Base-by-base conservation (phyloP, 2,329 filamentous ascomycete genomes). In the Sarocladiaceae sp. region DNA sequence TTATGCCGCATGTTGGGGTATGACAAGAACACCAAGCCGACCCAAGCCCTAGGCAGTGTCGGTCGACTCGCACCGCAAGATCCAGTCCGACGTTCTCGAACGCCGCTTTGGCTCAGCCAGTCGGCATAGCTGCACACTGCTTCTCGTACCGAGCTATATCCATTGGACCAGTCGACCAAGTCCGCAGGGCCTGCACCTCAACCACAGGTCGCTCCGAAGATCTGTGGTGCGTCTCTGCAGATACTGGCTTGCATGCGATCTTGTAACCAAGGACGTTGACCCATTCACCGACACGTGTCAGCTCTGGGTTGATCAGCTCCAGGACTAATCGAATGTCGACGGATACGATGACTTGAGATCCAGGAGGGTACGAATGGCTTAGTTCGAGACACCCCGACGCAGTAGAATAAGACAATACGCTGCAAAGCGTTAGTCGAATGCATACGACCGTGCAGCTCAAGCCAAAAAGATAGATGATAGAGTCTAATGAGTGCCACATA, bases 251-350 rank as follows among this genome's bases (percentile, higher is more conserved):
- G 23, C 23, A 9, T 19, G 42, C 20, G 9, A 69, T 73, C 44
- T 90, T 70, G 60, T 94, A 94, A 5, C 90, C 91, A 51, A 96
- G 78, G 3, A 96, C 74, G 59, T 96, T 95, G 41, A 96, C 64
- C 89, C 90, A 96, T 48, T 83, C 75, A n/a, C 91, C 91, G 20
- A 85, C 67, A 42, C 80, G 73, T 43, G 85, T 74, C 42, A 85
- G 72, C 45, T 82, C 74, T 18, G 73, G 64, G 16, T 76, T 78
- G 47, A 93, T 65, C 9, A 67, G 73, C 54, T 82, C 74, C 4
- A 95, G 72, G 3, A 94, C 63, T 51, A 90, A 76, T 43, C 78
- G 74, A 47, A 94, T 73, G 55, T 93, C 79, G 27, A 95, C 85
- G 29, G 69, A 58, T 2, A 79, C 83, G 40, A 63, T 64, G 32